Conservation (phyloP, 768 basidiomycete genomes). For the Auriculariales sp. region DNA sequence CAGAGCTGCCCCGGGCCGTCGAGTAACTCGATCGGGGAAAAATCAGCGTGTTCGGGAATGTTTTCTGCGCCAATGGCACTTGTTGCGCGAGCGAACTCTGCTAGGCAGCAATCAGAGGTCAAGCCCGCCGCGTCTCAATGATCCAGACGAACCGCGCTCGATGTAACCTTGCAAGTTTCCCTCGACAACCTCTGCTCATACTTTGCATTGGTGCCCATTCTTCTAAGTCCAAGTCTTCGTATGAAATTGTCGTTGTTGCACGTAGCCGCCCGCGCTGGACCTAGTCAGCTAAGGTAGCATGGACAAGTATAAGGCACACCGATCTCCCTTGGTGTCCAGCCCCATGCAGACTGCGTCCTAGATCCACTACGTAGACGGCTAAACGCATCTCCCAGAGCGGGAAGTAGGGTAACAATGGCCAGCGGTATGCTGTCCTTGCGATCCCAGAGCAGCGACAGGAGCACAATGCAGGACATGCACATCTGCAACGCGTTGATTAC, state of each 20-base stretch:
- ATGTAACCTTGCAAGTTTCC: constrained; percentile 43
- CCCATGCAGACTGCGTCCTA: not conserved
- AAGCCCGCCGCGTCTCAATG: not conserved
- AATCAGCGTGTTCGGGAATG: too few relatives aligned
- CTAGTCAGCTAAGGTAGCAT: not conserved
- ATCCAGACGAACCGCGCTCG: constrained; percentile 28
- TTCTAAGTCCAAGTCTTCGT: constrained; percentile 48
- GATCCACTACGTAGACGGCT: not conserved
- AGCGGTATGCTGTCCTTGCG: not conserved
- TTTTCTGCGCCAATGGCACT: constrained; percentile 24
- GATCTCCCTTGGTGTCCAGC: not conserved
- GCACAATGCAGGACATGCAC: not conserved
- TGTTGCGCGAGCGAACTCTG: constrained; percentile 19
- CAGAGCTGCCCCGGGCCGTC: too few relatives aligned
- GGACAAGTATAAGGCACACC: not conserved
- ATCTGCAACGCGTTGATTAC: not conserved
- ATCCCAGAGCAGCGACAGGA: not conserved
- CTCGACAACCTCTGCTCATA: constrained; percentile 68
- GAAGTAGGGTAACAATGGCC: not conserved
- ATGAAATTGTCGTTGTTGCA: constrained; percentile 50
- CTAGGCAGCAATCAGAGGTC: constrained; percentile 3
- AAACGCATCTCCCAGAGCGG: not conserved
- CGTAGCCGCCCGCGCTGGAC: constrained; percentile 63
- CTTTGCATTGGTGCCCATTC: constrained; percentile 31
- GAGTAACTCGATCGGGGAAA: too few relatives aligned